Percentiles rank a stretch among this genome's conserved stretches.
These are phyloP conservation scores for Seiridium unicorne DNA, from an alignment of 2,329 filamentous ascomycete genomes.

Conservation along the genomic window DNA sequence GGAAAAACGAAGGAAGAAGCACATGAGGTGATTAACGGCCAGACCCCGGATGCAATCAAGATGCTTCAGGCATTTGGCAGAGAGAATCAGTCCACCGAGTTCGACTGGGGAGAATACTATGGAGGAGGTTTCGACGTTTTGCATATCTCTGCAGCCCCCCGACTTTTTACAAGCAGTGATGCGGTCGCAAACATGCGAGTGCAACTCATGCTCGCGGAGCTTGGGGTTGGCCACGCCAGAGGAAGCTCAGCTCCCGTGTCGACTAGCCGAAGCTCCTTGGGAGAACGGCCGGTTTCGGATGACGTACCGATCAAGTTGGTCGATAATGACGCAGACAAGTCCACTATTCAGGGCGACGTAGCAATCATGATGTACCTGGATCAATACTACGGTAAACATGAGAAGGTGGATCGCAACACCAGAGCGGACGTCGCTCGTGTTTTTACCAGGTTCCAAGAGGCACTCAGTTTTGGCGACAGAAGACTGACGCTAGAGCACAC, in stretches of 20 bases:
- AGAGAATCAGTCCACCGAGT: slow-evolving; percentile 74
- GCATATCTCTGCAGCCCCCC: slow-evolving; percentile 54
- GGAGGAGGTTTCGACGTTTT: slow-evolving; percentile 82
- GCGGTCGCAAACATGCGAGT: slow-evolving; percentile 47
- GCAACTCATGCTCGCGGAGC: slow-evolving; percentile 47
- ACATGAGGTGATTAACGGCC: slow-evolving; percentile 65
- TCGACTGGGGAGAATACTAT: slow-evolving; percentile 75
- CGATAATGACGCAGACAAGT: slow-evolving; percentile 50
- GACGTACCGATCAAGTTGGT: slow-evolving; percentile 45
- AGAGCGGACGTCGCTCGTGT: slow-evolving; percentile 31
- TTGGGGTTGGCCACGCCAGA: slow-evolving; percentile 42
- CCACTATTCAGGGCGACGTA: slow-evolving; percentile 46
- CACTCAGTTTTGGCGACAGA: slow-evolving; percentile 32
- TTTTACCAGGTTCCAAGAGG: slow-evolving; percentile 42
- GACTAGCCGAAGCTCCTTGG: slow-evolving; percentile 4
- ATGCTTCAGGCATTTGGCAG: slow-evolving; percentile 79
- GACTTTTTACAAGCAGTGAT: slow-evolving; percentile 51
- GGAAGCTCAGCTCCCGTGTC: slow-evolving; percentile 29
- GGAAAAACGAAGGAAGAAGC: slow-evolving; percentile 64
- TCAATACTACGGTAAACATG: slow-evolving; percentile 39
- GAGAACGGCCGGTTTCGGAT: slow-evolving; percentile 8
- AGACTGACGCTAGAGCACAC: slow-evolving; percentile 29
- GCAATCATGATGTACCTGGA: slow-evolving; percentile 63
- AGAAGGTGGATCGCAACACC: slow-evolving; percentile 19
- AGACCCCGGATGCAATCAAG: slow-evolving; percentile 60